A percentile compares a stretch with the other conserved stretches of the same genome.
Conservation (phyloP, 1,284 basidiomycete species). For the Fomitopsis schrenkii region DNA sequence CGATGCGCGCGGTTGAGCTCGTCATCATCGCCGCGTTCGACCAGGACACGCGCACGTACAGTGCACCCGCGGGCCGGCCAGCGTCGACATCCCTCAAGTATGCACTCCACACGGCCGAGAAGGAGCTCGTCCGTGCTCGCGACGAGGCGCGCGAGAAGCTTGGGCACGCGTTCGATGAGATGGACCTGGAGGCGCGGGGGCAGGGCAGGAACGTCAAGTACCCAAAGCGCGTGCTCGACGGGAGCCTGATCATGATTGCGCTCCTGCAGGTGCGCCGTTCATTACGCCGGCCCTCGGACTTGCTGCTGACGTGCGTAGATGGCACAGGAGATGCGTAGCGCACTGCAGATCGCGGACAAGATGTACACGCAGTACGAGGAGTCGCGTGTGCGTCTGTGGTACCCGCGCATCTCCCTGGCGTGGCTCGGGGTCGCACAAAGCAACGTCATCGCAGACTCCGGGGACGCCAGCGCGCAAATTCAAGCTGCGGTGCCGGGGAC, state of each 20-base stretch:
- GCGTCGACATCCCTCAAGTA: constrained; percentile 24
- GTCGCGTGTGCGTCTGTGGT: constrained; percentile 37
- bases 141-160: constrained; percentile 32
- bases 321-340: constrained; percentile 37
- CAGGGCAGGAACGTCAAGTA: constrained; percentile 22
- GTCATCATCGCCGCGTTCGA: constrained; percentile 34
- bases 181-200: constrained; percentile 26
- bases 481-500: constrained; percentile 14
- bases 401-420: constrained; percentile 38
- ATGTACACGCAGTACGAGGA: constrained; percentile 32
- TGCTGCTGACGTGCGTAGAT: constrained; percentile 29
- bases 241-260: constrained; percentile 40
- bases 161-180: constrained; percentile 28
- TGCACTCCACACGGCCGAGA: constrained; percentile 24
- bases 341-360: constrained; percentile 32
- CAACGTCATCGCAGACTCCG: constrained; percentile 36
- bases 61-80: constrained; percentile 6
- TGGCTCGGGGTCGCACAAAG: constrained; percentile 46
- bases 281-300: neutral
- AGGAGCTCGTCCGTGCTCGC: constrained; percentile 27
- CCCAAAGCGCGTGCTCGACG: constrained; percentile 30
- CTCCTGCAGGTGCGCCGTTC: constrained; percentile 36
- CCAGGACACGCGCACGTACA: constrained; percentile 11
- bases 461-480: constrained; percentile 19
- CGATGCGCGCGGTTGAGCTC: constrained; percentile 32